phyloP scores from a whole-genome alignment of 345 rosid species.

The Viola odorata region DNA sequence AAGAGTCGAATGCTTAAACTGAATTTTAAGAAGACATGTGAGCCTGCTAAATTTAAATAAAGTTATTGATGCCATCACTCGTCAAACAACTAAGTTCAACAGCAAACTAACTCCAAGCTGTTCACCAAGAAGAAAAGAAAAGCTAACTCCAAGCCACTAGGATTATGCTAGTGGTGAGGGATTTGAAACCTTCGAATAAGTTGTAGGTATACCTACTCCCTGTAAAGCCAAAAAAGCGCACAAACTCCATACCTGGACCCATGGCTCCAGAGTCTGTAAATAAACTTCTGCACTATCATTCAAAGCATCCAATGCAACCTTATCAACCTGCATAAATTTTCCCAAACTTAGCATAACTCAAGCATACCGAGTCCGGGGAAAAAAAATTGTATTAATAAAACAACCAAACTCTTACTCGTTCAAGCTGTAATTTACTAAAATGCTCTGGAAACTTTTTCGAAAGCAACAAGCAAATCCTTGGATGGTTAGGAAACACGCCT shows the following conservation, averaged over 20 bases:
- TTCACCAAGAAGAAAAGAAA: too few species aligned
- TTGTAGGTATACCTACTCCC: too few species aligned
- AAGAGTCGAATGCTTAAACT: too few species aligned
- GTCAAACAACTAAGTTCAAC: too few species aligned
- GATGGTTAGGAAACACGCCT: constrained; percentile 79
- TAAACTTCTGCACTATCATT: constrained; percentile 81
- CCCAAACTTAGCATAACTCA: constrained; percentile 9
- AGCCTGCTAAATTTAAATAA: too few species aligned
- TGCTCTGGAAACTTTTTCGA: constrained; percentile 97
- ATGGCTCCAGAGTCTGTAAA: constrained; percentile 91
- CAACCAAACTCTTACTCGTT: constrained; percentile 54
- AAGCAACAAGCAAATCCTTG: constrained; percentile 76
- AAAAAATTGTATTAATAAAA: neutral
- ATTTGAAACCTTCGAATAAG: too few species aligned
- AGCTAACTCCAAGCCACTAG: too few species aligned
- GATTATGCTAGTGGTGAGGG: too few species aligned
- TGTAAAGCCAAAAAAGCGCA: too few species aligned
- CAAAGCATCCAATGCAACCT: constrained; percentile 80
- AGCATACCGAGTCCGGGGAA: constrained; percentile 8
- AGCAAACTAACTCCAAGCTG: too few species aligned
- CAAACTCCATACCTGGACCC: constrained; percentile 69
- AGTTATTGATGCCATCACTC: too few species aligned
- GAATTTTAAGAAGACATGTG: too few species aligned
- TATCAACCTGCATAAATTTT: constrained; percentile 63
- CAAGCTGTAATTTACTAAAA: constrained; percentile 88